phyloP scores from a whole-genome alignment of 1,284 basidiomycete genomes.

The Termitomyces sp. region DNA sequence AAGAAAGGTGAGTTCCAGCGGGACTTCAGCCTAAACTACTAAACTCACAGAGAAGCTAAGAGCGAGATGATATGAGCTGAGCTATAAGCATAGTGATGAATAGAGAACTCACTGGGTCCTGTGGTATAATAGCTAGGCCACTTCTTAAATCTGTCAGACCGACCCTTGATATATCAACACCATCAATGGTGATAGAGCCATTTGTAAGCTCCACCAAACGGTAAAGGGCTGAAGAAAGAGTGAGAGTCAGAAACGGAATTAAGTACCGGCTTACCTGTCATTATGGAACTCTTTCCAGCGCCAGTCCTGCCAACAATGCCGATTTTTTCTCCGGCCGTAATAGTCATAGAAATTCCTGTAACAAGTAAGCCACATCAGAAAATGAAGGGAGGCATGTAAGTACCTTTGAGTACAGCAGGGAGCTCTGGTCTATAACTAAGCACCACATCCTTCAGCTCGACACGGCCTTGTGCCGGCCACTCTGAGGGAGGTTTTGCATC shows the following conservation, averaged over 20 bases:
- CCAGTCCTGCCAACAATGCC: conserved; percentile 80
- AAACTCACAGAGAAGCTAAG: conserved; percentile 35
- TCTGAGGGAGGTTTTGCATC: conserved; percentile 50
- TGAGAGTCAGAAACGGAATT: conserved; percentile 14
- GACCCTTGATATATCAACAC: conserved; percentile 61
- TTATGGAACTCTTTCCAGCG: conserved; percentile 73
- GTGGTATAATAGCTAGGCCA: conserved; percentile 82
- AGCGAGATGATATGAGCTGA: conserved; percentile 10
- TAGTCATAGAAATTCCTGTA: conserved; percentile 50
- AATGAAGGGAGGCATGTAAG: not conserved
- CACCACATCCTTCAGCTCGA: conserved; percentile 60
- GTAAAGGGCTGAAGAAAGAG: conserved; percentile 38
- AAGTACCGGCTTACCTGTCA: conserved; percentile 37
- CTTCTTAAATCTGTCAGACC: conserved; percentile 64
- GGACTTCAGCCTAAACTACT: conserved; percentile 10
- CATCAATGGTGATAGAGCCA: conserved; percentile 65
- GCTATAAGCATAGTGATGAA: not conserved
- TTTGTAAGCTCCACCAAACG: conserved; percentile 61
- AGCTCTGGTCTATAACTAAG: conserved; percentile 71
- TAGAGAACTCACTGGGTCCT: conserved; percentile 66
- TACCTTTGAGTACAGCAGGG: conserved; percentile 60
- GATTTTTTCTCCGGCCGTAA: conserved; percentile 81
- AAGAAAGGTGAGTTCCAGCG: conserved; percentile 1
- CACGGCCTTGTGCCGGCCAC: conserved; percentile 67
- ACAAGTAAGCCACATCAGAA: not conserved